Conservation (phyloP, 2,329 filamentous ascomycete species). For the Apiospora marii region DNA sequence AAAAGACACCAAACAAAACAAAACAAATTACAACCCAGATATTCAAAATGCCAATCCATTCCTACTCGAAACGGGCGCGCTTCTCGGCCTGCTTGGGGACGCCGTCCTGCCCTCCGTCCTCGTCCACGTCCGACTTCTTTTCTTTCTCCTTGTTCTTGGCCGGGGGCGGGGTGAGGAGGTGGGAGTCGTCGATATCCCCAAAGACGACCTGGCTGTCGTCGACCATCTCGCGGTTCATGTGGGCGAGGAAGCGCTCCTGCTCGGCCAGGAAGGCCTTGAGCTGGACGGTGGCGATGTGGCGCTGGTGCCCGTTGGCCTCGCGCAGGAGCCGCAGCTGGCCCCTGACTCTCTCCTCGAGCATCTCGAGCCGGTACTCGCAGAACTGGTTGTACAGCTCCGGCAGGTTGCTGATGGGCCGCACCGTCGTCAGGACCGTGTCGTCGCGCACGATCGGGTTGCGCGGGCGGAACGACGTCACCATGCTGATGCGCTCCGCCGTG, state of each 20-base stretch:
- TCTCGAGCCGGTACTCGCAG: constrained; percentile 68
- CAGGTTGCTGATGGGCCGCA: constrained; percentile 65
- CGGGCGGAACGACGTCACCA: constrained; percentile 72
- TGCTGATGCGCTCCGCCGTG: constrained; percentile 67
- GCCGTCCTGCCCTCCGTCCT: neutral
- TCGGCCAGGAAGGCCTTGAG: constrained; percentile 44
- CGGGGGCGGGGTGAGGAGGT: neutral
- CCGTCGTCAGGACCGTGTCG: constrained; percentile 66
- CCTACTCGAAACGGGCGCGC: neutral
- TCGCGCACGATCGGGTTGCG: constrained; percentile 61
- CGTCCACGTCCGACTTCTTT: neutral
- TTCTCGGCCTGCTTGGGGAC: neutral
- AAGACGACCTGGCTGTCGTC: constrained; percentile 38
- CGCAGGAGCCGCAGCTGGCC: constrained; percentile 52
- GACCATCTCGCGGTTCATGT: constrained; percentile 45
- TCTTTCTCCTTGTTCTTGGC: constrained; percentile 1
- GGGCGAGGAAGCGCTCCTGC: constrained; percentile 44
- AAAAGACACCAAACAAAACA: neutral
- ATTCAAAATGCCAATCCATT: too few species aligned
- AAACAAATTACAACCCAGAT: neutral
- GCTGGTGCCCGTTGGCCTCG: constrained; percentile 40
- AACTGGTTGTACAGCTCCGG: constrained; percentile 68
- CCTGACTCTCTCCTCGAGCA: constrained; percentile 65
- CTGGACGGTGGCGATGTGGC: constrained; percentile 38
- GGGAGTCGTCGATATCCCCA: constrained; percentile 33